Conservation (phyloP, 805 yeast genomes). For the Pichia gijzeniarum region DNA sequence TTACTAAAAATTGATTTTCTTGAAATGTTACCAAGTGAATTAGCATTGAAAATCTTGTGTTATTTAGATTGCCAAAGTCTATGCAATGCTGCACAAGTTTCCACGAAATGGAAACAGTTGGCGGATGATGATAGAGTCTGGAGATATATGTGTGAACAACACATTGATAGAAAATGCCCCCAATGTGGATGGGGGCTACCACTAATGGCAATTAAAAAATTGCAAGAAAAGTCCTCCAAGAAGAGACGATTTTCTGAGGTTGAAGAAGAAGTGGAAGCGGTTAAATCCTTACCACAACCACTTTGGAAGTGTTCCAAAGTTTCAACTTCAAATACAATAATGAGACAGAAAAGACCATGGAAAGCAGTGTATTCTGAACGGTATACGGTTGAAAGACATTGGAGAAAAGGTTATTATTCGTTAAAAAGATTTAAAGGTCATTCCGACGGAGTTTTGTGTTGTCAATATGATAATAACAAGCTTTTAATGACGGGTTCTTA, state of each 20-base stretch:
- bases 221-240: slow-evolving; percentile 23
- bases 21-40: slow-evolving; percentile 76
- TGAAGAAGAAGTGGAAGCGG: slow-evolving; percentile 16
- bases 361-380: slow-evolving; percentile 90
- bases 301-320: slow-evolving; percentile 14
- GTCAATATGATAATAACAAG: slow-evolving; percentile 74
- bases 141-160: slow-evolving; percentile 98
- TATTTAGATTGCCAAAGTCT: slow-evolving; percentile 90
- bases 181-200: slow-evolving; percentile 99
- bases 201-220: slow-evolving; percentile 75
- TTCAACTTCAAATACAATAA: slow-evolving; percentile 7
- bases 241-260: slow-evolving; percentile 23
- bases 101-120: slow-evolving; percentile 74
- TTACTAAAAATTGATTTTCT: slow-evolving; percentile 87
- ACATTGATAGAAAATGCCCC: slow-evolving; percentile 94
- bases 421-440: slow-evolving; percentile 71
- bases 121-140: slow-evolving; percentile 97
- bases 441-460: slow-evolving; percentile 79
- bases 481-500: slow-evolving; percentile 85
- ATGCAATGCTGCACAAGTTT: slow-evolving; percentile 90
- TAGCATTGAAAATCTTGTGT: slow-evolving; percentile 77
- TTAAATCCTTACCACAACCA: slow-evolving; percentile 23
- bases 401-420: slow-evolving; percentile 78
- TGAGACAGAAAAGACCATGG: slow-evolving; percentile 74
- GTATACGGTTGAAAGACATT: slow-evolving; percentile 84